phyloP scores from a whole-genome alignment of 2,329 filamentous ascomycete species.

The Xylaria sp. region DNA sequence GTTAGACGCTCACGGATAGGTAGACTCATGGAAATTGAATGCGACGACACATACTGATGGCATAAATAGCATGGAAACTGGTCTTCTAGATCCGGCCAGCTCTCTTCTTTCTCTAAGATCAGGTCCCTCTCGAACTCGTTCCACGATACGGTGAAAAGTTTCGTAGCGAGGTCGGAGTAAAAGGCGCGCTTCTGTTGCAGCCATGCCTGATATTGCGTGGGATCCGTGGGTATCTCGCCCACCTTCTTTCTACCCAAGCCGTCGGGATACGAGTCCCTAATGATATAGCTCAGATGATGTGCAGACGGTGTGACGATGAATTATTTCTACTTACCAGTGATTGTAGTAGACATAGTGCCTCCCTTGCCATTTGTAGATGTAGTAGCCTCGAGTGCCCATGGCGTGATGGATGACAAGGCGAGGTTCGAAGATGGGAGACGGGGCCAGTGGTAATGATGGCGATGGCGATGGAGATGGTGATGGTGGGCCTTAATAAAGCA shows the following conservation, averaged over 20 bases:
- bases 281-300: not conserved
- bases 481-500: not conserved
- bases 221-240: not conserved
- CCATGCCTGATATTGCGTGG: constrained; percentile 12
- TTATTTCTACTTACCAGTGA: not conserved
- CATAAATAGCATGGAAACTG: not conserved
- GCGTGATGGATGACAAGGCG: not conserved
- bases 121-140: not conserved
- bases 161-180: constrained; percentile 8
- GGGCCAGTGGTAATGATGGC: not conserved
- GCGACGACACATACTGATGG: constrained; percentile 6
- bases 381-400: not conserved
- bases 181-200: not conserved
- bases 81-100: not conserved
- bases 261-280: constrained; percentile 7
- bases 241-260: not conserved
- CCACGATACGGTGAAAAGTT: not conserved
- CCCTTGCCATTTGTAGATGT: constrained; percentile 19
- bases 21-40: not conserved
- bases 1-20: not conserved
- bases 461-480: not conserved
- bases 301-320: not conserved
- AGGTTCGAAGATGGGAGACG: not conserved
- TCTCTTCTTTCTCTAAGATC: not conserved
- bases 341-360: constrained; percentile 17